A percentile compares a stretch with the other conserved stretches of the same genome.
Conservation (phyloP, 768 basidiomycete genomes). For the Kwoniella sp. region DNA sequence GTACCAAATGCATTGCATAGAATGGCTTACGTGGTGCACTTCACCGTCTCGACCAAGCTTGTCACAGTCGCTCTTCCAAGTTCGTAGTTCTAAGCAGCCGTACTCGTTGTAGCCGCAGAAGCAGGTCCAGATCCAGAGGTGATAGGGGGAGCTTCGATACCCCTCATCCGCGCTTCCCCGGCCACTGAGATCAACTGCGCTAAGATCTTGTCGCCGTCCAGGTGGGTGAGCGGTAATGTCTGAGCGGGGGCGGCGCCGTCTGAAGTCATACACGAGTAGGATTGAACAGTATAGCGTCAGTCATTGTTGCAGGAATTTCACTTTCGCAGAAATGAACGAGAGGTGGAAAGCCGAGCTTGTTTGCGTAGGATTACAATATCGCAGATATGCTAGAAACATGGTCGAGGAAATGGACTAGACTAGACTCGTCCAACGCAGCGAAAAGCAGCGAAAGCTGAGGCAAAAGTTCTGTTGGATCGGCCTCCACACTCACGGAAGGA, state of each 20-base stretch:
- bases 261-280: not conserved
- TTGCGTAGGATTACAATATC: no score
- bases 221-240: slow-evolving; percentile 23
- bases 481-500: slow-evolving; percentile 21
- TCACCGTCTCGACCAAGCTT: no score
- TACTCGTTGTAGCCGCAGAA: not conserved
- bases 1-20: no score
- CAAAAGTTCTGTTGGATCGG: no score
- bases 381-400: not conserved
- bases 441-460: not conserved
- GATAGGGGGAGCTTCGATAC: slow-evolving; percentile 23
- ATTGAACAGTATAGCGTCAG: no score
- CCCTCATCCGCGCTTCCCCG: slow-evolving; percentile 16
- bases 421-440: not conserved
- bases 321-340: not conserved
- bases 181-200: slow-evolving; percentile 25
- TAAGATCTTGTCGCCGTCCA: slow-evolving; percentile 24
- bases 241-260: slow-evolving; percentile 8
- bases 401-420: not conserved
- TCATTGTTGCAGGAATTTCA: no score
- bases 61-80: no score
- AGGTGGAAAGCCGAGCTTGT: not conserved
- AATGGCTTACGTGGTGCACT: no score
- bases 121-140: no score
- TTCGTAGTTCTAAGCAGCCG: not conserved